Evolutionary conservation across 306 rosid species (phyloP).

Genomic region (Acacia crassicarpa): DNA sequence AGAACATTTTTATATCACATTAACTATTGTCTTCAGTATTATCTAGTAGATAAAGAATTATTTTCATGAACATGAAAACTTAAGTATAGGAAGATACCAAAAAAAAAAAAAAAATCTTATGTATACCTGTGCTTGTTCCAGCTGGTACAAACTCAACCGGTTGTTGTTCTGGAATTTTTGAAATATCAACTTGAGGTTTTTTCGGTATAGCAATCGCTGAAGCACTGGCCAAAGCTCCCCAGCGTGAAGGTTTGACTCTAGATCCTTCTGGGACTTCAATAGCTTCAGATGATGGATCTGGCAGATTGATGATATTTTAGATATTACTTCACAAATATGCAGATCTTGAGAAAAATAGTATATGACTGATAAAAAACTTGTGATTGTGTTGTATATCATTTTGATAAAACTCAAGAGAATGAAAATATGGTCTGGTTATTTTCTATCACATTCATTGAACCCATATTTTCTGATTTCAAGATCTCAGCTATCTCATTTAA

Average conservation of each 20-base stretch:
- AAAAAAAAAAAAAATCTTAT: no score
- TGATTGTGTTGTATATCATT: neutral
- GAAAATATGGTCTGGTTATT: neutral
- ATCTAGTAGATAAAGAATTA: neutral
- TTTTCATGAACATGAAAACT: neutral
- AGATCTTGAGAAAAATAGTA: neutral
- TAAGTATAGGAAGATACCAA: neutral
- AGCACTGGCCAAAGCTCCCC: neutral
- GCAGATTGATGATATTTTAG: neutral
- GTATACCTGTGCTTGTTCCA: conserved; percentile 16
- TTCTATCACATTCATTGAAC: neutral
- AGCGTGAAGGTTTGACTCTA: no score
- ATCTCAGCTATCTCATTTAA: neutral
- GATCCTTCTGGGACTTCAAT: no score
- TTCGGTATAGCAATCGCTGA: neutral
- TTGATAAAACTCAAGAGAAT: neutral
- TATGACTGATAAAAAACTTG: neutral
- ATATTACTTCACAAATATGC: conserved; percentile 6
- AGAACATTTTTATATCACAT: neutral
- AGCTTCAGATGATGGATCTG: conserved; percentile 2
- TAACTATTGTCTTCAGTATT: neutral
- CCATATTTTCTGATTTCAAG: neutral
- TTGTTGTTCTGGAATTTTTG: no score
- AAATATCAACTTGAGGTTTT: no score
- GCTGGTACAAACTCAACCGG: neutral